Evolutionary conservation across 148 eudicot species (phyloP), one percentile per base, ranked within the genome.

Genomic region (Silene conica): DNA sequence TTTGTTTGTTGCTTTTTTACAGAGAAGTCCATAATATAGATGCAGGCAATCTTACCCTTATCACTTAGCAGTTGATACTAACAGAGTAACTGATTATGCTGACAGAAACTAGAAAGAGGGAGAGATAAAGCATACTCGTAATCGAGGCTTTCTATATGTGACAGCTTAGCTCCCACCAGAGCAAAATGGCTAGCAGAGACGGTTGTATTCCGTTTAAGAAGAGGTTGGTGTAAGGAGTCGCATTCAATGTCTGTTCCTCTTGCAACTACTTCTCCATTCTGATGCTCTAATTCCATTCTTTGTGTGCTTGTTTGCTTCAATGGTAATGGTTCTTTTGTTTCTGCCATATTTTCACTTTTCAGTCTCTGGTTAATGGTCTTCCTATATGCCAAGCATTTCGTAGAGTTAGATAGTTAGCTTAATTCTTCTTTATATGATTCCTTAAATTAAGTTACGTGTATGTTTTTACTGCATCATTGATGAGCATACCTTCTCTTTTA

Each of bases 151-250:
- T 89, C 94, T 15, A 89, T 89, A 71, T 82, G 80, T 55, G 94
- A 88, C 79, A 92, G 95, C 82, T 86, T 92, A 50, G 91, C 84
- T 67, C 97, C 97, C 59, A 92, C 92, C 78, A 90, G 83, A 73
- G 97, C 97, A 0, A 89, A 74, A 25, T 85, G 91, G 26, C 78
- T 83, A 18, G 95, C 84, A 52, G 97, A 88, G 54, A 91, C 88
- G 55, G 92, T 91, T 67, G 80, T 67, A 73, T 78, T 82, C 64
- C 89, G 83, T 74, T 83, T 86, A 28, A 91, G 83, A 19, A 91
- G 86, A 58, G 91, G 89, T 48, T 78, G 84, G 23, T 73, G 79
- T 14, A 91, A 73, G 43, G 43, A 38, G 71, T 86, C 83, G 79
- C 55, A 78, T 66, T 86, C 89, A 66, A 84, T 81, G 77, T 91